Evolutionary conservation across 2,329 filamentous ascomycete species (phyloP), one percentile per base, ranked within the genome.

Genomic region (Fusarium sp.): DNA sequence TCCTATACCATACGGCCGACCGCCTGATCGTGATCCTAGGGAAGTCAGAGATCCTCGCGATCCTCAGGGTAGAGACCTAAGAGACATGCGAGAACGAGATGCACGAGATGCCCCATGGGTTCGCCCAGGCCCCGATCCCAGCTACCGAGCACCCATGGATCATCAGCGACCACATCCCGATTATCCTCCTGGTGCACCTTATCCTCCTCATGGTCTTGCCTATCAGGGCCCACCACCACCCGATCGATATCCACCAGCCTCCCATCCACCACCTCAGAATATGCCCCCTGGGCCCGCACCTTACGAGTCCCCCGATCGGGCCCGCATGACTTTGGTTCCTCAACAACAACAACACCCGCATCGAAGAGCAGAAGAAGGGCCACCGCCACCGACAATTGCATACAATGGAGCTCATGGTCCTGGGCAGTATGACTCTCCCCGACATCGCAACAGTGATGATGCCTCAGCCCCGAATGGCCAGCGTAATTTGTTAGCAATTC

Each of bases 401-500:
- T 88, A 87, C 64, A 82, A 75, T 59, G 77, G 79, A 15, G 76
- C 76, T 11, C 81, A 81, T 50, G 81, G 79, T 6, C 74, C 79
- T 2, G 78, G 78, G 6, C 75, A 80, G 31, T 83, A 41, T 75
- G 84, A 61, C 73, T 80, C 58, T 75, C 78, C 70, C 74, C 82
- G 69, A 71, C 77, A 75, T 23, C 71, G 76, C 7, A 75, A 68
- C 29, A 75, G 77, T 67, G 87, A 85, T 50, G 86, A 85, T 55
- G 84, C 88, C 48, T 83, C 87, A 31, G 83, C 87, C 39, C 84
- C 87, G 51, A 80, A 79, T 53, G 64, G 67, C 46, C 88, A 84
- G 61, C 84, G 91, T 63, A 89, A 87, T 36, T 83, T 97, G 41
- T 82, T 97, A n/a, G 90, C 88, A 5, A 85, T 97, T 13, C 93